Conservation (phyloP, 176 grass and related monocot species). For the Areca catechu region DNA sequence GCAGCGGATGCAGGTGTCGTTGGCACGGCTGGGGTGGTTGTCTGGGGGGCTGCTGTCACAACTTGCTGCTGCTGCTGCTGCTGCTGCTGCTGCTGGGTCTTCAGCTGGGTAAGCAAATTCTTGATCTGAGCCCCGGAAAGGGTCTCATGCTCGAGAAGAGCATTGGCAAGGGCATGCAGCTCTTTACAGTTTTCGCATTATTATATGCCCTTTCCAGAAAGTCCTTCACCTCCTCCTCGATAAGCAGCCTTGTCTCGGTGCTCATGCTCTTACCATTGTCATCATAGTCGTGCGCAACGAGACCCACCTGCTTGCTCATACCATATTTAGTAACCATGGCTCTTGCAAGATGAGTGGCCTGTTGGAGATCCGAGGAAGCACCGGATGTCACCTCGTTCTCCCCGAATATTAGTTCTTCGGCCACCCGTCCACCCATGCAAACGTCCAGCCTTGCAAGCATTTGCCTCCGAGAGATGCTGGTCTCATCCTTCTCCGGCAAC, state of each 20-base stretch:
- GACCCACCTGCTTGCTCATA: constrained; percentile 71
- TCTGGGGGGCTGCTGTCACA: constrained; percentile 22
- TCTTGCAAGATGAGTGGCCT: constrained; percentile 66
- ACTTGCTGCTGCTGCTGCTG: constrained; percentile 26
- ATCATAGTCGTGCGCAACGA: constrained; percentile 63
- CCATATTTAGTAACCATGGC: constrained; percentile 93
- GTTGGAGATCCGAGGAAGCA: constrained; percentile 71
- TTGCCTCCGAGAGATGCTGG: constrained; percentile 75
- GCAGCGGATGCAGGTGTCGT: constrained; percentile 14
- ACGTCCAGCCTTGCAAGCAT: constrained; percentile 83
- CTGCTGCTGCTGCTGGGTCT: constrained; percentile 32
- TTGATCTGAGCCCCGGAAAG: constrained; percentile 73
- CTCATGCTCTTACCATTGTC: constrained; percentile 69
- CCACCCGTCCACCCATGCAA: constrained; percentile 86
- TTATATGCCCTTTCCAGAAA: constrained; percentile 73
- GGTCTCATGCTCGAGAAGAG: constrained; percentile 75
- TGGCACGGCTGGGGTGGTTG: constrained; percentile 19
- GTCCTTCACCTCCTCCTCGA: constrained; percentile 80
- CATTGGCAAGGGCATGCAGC: constrained; percentile 62
- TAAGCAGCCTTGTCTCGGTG: constrained; percentile 52
- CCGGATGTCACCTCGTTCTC: constrained; percentile 92
- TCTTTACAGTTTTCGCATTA: constrained; percentile 65
- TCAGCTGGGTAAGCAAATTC: constrained; percentile 41
- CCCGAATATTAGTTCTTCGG: constrained; percentile 95
- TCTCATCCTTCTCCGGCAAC: constrained; percentile 92